Base-by-base conservation (phyloP, 495 filamentous ascomycete species). In the Penicillium macrosclerotiorum region DNA sequence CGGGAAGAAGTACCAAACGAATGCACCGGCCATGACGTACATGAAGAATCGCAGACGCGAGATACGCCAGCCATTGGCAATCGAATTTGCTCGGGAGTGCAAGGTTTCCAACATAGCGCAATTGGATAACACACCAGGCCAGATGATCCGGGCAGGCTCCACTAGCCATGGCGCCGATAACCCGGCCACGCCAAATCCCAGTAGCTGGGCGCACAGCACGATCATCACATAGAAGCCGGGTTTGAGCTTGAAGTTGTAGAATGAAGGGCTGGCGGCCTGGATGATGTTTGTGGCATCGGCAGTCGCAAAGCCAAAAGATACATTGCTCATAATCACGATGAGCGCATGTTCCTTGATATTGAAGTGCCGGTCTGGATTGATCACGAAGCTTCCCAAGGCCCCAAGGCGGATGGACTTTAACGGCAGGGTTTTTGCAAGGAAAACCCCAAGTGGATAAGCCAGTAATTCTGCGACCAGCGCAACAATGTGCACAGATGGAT, bases 321-420 rank as follows among this genome's bases (percentile, higher is more conserved):
- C 86, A 65, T 93, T 91, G 68, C 87, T 91, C 75, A 84, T 88
- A 51, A 92, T 88, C 53, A 90, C 90, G 47, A 93, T 86, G 59
- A 89, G 85, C 38, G 79, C 83, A 63, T 93, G 88, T 62, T 93
- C 88, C 57, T 93, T 92, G 59, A 88, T 81, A 55, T 93, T 91
- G 68, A 86, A 85, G 16, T 74, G 23, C 12, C 58, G 76, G 3
- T 82, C 81, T 1, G 82, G 82, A 50, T 85, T 84, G 17, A 73
- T 68, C 46, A 65, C 73, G 23, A 63, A 64, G 11, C 71, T 32
- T 9, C 80, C 79, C 36, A 81, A 71, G 3, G 68, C 52, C 1
- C 64, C 64, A 2, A 67, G 69, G 26, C 48, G 65, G 26, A 81
- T 61, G 11, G 71, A 64, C 38, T 51, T 59, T 1, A 65, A 47